phyloP scores from a whole-genome alignment of 2,329 filamentous ascomycete genomes.

The Aureobasidium uvarum region DNA sequence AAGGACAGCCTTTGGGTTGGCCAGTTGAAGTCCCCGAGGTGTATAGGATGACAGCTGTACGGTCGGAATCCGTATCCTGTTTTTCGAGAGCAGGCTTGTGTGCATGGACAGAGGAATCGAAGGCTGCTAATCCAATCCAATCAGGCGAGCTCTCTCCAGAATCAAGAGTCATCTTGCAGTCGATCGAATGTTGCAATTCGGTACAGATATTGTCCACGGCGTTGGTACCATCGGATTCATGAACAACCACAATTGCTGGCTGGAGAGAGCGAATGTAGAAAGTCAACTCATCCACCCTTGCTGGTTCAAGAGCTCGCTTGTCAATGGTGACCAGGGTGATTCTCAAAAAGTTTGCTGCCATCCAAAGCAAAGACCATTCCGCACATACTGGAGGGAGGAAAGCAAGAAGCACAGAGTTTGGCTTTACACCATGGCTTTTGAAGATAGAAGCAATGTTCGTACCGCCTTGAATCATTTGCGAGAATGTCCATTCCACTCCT shows the following conservation, averaged over 20 bases:
- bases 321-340: slow-evolving; percentile 8
- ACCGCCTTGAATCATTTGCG: background rate
- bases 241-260: background rate
- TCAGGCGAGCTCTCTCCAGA: no score
- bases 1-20: slow-evolving; percentile 17
- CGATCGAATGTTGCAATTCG: background rate
- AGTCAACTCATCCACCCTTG: slow-evolving; percentile 10
- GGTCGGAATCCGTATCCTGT: background rate
- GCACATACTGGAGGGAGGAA: slow-evolving; percentile 8
- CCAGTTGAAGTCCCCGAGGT: slow-evolving; percentile 17
- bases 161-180: slow-evolving; percentile 10
- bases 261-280: background rate
- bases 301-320: slow-evolving; percentile 4
- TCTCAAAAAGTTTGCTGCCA: background rate
- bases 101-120: background rate
- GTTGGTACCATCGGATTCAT: background rate
- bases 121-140: background rate
- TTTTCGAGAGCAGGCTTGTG: background rate
- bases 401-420: background rate
- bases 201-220: slow-evolving; percentile 4
- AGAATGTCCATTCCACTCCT: slow-evolving; percentile 11
- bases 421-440: background rate
- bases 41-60: background rate
- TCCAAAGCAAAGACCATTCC: slow-evolving; percentile 18
- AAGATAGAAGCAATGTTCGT: background rate